Conservation (phyloP, 1,139 yeast species). For the Pichia cactophila region DNA sequence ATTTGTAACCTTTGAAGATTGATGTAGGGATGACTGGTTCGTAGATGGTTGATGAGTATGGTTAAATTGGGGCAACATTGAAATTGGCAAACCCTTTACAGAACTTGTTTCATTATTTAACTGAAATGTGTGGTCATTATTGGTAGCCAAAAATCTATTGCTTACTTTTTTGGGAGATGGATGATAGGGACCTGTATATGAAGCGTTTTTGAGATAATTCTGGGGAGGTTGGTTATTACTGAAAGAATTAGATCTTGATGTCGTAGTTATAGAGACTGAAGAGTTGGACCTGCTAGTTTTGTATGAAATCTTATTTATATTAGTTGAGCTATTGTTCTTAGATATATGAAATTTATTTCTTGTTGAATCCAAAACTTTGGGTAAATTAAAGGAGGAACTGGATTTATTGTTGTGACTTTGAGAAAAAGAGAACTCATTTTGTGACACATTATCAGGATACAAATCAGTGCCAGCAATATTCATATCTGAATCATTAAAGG, state of each 20-base stretch:
- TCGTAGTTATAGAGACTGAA: neutral
- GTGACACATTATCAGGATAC: neutral
- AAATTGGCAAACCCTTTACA: neutral
- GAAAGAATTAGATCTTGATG: neutral
- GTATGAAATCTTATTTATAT: neutral
- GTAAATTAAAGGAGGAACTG: neutral
- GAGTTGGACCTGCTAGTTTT: neutral
- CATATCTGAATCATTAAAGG: neutral
- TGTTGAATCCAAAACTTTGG: neutral
- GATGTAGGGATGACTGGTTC: neutral
- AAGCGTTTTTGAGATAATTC: neutral
- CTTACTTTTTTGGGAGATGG: constrained; percentile 5
- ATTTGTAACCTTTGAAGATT: neutral
- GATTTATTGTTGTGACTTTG: neutral
- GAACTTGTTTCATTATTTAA: neutral
- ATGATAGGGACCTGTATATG: neutral
- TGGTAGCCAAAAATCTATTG: constrained; percentile 10
- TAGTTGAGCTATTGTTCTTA: neutral
- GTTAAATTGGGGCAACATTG: neutral
- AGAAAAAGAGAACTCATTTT: neutral
- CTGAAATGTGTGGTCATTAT: constrained; percentile 10
- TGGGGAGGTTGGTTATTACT: neutral
- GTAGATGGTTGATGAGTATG: neutral
- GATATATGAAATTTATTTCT: neutral
- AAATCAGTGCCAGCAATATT: neutral